A percentile compares a stretch with the other conserved stretches of the same genome.
Conservation (phyloP, 2,329 filamentous ascomycete genomes). For the Fusarium equiseti region DNA sequence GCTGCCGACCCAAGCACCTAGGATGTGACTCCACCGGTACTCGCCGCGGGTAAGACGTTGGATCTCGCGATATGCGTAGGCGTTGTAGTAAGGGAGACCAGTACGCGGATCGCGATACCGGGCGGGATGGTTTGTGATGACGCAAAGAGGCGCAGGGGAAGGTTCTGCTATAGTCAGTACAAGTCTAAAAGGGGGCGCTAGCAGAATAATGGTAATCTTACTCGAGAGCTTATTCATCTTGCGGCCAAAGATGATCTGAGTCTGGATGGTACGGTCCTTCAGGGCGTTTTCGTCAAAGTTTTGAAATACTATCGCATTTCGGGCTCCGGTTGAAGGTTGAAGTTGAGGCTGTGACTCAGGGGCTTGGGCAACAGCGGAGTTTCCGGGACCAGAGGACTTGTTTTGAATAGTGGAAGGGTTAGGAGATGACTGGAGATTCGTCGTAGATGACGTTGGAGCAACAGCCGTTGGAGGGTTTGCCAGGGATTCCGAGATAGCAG, state of each 20-base stretch:
- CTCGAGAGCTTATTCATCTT: conserved; percentile 69
- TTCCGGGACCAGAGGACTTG: conserved; percentile 20
- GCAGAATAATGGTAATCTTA: conserved; percentile 51
- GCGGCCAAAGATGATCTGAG: conserved; percentile 68
- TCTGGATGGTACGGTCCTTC: conserved; percentile 68
- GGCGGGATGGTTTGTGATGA: conserved; percentile 84
- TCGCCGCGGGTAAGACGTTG: conserved; percentile 78
- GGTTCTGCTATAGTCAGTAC: conserved; percentile 57
- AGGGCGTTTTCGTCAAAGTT: conserved; percentile 70
- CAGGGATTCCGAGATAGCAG: conserved; percentile 2
- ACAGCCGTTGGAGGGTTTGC: conserved; percentile 6
- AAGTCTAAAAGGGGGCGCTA: not conserved
- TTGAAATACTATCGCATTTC: conserved; percentile 69
- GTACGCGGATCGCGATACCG: conserved; percentile 88
- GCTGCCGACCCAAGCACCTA: conserved; percentile 86
- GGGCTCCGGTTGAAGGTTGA: conserved; percentile 58
- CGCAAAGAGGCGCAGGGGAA: conserved; percentile 71
- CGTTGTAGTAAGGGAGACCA: conserved; percentile 82
- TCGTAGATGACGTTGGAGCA: conserved; percentile 4
- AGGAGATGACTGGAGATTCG: conserved; percentile 19
- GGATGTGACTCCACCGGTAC: conserved; percentile 83
- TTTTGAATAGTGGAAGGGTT: conserved; percentile 12
- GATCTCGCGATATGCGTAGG: conserved; percentile 84
- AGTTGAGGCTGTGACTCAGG: conserved; percentile 43
- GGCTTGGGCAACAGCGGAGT: conserved; percentile 27